These are phyloP conservation scores for Hanseniaspora uvarum DNA, from an alignment of 1,139 yeast species.

Conservation along the genomic window DNA sequence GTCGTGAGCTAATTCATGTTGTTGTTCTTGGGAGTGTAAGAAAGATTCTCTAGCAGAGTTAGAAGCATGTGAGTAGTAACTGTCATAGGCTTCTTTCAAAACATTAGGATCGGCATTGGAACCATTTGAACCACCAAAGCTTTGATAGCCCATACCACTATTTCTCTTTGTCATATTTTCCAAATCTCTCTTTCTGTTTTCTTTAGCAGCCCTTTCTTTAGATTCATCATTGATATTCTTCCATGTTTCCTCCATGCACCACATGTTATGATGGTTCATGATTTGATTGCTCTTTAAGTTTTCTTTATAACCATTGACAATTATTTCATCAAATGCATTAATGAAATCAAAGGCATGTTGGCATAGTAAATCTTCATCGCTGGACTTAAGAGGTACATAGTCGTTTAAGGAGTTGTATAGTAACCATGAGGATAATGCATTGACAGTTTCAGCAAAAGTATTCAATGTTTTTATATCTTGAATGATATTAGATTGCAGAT, in stretches of 20 bases:
- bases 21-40: conserved; percentile 27
- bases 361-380: conserved; percentile 77
- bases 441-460: conserved; percentile 70
- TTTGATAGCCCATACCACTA: conserved; percentile 24
- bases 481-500: conserved; percentile 80
- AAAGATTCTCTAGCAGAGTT: conserved; percentile 33
- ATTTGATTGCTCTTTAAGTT: conserved; percentile 75
- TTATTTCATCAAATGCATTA: conserved; percentile 88
- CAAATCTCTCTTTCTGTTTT: conserved; percentile 92
- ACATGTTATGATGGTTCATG: conserved; percentile 88
- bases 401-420: conserved; percentile 13
- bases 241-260: conserved; percentile 94
- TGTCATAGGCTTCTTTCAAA: conserved; percentile 29
- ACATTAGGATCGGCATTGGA: conserved; percentile 28
- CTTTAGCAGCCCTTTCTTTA: conserved; percentile 93
- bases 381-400: conserved; percentile 39
- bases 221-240: conserved; percentile 96
- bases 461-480: conserved; percentile 92
- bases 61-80: conserved; percentile 33
- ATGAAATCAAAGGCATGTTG: conserved; percentile 80
- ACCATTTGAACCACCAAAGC: conserved; percentile 17
- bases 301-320: conserved; percentile 83
- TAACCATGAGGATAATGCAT: conserved; percentile 38
- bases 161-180: conserved; percentile 72
- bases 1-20: conserved; percentile 24